Evolutionary conservation across 345 rosid species (phyloP), one percentile per base, ranked within the genome.

Genomic region (Eutrema japonicum): DNA sequence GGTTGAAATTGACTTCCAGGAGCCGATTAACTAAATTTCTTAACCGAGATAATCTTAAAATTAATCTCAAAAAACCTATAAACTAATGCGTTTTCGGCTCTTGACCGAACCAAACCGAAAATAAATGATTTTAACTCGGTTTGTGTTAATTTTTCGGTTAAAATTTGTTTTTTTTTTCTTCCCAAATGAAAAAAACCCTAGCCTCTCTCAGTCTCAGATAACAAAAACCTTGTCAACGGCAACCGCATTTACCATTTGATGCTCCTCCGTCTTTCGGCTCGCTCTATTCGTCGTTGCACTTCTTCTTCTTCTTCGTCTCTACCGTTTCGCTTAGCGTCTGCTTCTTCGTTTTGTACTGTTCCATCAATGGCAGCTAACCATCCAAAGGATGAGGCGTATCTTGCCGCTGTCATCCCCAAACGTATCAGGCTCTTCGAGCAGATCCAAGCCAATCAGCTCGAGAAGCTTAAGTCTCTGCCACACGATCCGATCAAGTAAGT

Each of bases 401-500:
- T 91, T n/a, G 38, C 64, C 6, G 72, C 72, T 8, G 88, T 83
- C 3, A 85, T 93, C 45, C 83, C 88, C 8, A 89, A 91, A 49
- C 89, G 98, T 38, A 83, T 91, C 78, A 63, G 54, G 48, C 81
- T 89, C 66, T 94, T 94, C 76, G 83, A 88, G 84, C 63, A 85
- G 70, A 81, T 92, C 77, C 86, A 87, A 66, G 78, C 94, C 2
- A 66, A 81, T 69, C 98, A 87, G 61, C 82, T 80, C 40, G 71
- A 85, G 38, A 82, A 81, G 42, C 82, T 86, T 11, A 81, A 82
- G 64, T 86, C 92, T 47, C 79, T 84, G 3, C 81, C 92, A 1
- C 91, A 82, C 43, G 98, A 92, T 61, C 83, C 90, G 32, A 89
- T 96, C 85, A 86, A 86, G 96, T 91, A 80, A 36, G 3, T 37